These are phyloP conservation scores for Quambalaria eucalypti DNA, from an alignment of 1,284 basidiomycete species.

Conservation along the genomic window DNA sequence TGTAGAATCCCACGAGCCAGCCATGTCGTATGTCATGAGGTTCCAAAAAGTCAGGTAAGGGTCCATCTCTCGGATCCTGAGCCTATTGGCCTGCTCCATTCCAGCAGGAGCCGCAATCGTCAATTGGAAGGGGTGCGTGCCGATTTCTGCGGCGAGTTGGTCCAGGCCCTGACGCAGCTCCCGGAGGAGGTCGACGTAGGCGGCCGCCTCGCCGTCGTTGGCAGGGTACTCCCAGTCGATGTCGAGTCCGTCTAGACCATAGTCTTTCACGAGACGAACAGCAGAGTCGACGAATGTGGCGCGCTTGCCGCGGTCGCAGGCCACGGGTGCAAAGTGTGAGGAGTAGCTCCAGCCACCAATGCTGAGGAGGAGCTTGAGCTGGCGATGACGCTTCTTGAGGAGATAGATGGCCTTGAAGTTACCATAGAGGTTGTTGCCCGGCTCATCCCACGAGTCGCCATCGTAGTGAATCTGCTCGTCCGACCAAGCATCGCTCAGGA, in stretches of 20 bases:
- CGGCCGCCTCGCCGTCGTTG: conserved; percentile 61
- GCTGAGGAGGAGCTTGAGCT: conserved; percentile 47
- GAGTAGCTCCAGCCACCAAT: conserved; percentile 49
- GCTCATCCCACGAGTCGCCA: conserved; percentile 54
- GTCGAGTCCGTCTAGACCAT: conserved; percentile 69
- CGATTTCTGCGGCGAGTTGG: conserved; percentile 51
- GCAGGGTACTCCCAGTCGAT: conserved; percentile 77
- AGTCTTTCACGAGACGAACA: conserved; percentile 68
- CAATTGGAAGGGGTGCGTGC: conserved; percentile 55
- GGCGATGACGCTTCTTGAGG: conserved; percentile 64
- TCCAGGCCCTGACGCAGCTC: conserved; percentile 65
- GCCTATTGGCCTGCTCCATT: conserved; percentile 58
- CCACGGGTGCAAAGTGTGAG: conserved; percentile 42
- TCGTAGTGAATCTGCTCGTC: conserved; percentile 58
- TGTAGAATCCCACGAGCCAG: conserved; percentile 56
- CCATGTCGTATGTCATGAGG: conserved; percentile 62
- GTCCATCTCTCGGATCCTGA: conserved; percentile 67
- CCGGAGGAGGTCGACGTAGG: conserved; percentile 62
- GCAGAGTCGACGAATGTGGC: conserved; percentile 63
- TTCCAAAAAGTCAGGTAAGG: conserved; percentile 62
- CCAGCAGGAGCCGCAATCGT: conserved; percentile 75
- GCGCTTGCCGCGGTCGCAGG: conserved; percentile 47
- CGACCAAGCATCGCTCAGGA: conserved; percentile 69
- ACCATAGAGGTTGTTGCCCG: conserved; percentile 70
- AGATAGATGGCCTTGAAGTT: conserved; percentile 79